These are phyloP conservation scores for Ogataea populi-albae DNA, from an alignment of 805 yeast species.

Conservation along the genomic window DNA sequence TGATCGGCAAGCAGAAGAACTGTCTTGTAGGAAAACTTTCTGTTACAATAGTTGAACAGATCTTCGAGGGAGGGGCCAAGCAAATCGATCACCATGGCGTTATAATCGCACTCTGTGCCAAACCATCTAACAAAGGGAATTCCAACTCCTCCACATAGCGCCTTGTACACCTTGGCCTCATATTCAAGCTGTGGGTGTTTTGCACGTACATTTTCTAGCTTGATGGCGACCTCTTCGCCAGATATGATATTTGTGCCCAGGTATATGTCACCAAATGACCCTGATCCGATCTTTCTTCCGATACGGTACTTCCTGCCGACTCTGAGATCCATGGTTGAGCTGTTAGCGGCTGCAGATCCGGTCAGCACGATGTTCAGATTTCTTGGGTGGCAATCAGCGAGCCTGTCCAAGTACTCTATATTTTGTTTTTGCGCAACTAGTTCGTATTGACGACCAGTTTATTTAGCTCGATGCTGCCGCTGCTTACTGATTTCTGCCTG, in stretches of 20 bases:
- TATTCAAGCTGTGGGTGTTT: conserved; percentile 96
- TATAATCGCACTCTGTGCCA: conserved; percentile 94
- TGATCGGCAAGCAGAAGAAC: conserved; percentile 92
- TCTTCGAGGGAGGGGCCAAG: conserved; percentile 96
- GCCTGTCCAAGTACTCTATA: background rate
- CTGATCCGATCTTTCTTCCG: conserved; percentile 94
- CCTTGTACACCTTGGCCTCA: conserved; percentile 93
- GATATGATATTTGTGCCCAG: conserved; percentile 89
- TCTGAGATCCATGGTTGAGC: conserved; percentile 56
- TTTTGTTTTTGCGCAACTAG: background rate
- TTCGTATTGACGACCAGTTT: too few species aligned
- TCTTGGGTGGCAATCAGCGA: too few species aligned
- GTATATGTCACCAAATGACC: conserved; percentile 96
- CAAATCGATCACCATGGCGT: conserved; percentile 94
- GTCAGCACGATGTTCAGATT: background rate
- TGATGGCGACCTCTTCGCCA: conserved; percentile 97
- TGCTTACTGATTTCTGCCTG: too few species aligned
- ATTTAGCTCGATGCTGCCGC: too few species aligned
- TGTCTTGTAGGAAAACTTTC: conserved; percentile 91
- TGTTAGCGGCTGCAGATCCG: background rate
- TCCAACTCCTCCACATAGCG: conserved; percentile 94
- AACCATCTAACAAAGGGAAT: conserved; percentile 96
- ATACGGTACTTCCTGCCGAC: conserved; percentile 93
- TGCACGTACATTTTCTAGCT: conserved; percentile 83
- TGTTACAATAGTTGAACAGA: conserved; percentile 90